Evolutionary conservation across 2,329 filamentous ascomycete species (phyloP), one percentile per base, ranked within the genome.

Genomic region (Hypoxylon sp.): DNA sequence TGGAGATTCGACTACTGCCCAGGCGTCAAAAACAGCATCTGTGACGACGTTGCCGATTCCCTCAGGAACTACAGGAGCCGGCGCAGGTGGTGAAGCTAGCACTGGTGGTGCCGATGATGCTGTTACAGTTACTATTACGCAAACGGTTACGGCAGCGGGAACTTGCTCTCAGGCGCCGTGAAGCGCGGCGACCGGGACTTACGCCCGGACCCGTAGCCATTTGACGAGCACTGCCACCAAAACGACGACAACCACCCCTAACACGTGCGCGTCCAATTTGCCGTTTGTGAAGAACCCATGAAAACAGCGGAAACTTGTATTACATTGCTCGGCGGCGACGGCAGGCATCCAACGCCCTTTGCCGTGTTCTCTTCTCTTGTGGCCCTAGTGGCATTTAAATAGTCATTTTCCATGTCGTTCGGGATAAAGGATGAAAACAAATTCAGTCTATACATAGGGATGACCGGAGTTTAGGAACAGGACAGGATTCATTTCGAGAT

Each of bases 331-430:
- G n/a, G n/a, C 13, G 38, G 19, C 7, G 19, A 21, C 17, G 17
- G 38, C 13, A 53, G 34, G 51, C 11, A 25, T 38, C 4, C 61
- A 51, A 59, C 56, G 65, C 55, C 57, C 66, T 60, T 56, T 32
- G 38, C 68, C 52, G 30, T 60, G 51, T 75, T 76, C 72, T 60
- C 65, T 76, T 77, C 74, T 76, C 71, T 63, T 70, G 48, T 73
- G 71, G 74, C 74, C 75, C 65, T 49, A 67, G 61, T 49, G 75
- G 76, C 75, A 75, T 77, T 77, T 72, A 63, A 58, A 71, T 59
- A 63, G 34, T 32, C 6, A 51, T 63, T 66, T 55, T 64, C 60
- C 59, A 56, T 49, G 56, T 65, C 43, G 49, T 61, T 55, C 62
- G 67, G 63, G 41, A 63, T 61, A 51, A 36, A 62, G 61, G 69